Conservation (phyloP, 345 rosid genomes). For the Eucalyptus albens region DNA sequence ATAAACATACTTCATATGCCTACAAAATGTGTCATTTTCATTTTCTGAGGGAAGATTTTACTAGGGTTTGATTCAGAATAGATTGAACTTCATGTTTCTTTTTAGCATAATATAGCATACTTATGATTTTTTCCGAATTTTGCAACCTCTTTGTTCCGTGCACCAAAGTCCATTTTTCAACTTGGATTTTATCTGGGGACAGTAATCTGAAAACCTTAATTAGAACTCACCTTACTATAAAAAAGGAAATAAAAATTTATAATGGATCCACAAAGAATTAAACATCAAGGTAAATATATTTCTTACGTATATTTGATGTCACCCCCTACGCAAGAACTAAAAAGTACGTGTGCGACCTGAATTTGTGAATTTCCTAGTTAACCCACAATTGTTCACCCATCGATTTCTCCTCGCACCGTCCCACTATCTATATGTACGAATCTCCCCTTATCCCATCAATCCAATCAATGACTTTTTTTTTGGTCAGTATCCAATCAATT, state of each 20-base stretch:
- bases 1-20: not conserved
- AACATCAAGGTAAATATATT: not conserved
- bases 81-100: not conserved
- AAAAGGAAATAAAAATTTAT: not conserved
- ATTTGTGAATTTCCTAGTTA: not conserved
- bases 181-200: not conserved
- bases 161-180: not conserved
- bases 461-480: not conserved
- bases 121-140: not conserved
- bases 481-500: not conserved
- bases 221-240: not conserved
- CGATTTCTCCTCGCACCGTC: not conserved
- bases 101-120: not conserved
- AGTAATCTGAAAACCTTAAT: not conserved
- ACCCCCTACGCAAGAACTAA: not conserved
- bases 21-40: not conserved
- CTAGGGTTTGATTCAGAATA: not conserved
- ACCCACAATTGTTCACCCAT: not conserved
- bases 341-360: not conserved
- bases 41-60: not conserved
- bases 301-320: not conserved
- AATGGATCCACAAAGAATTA: not conserved
- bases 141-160: not conserved
- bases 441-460: not conserved
- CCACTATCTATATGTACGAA: not conserved